Evolutionary conservation across 441 rosid genomes (phyloP), one percentile per base, ranked within the genome.

Genomic region (Corymbia calophylla): DNA sequence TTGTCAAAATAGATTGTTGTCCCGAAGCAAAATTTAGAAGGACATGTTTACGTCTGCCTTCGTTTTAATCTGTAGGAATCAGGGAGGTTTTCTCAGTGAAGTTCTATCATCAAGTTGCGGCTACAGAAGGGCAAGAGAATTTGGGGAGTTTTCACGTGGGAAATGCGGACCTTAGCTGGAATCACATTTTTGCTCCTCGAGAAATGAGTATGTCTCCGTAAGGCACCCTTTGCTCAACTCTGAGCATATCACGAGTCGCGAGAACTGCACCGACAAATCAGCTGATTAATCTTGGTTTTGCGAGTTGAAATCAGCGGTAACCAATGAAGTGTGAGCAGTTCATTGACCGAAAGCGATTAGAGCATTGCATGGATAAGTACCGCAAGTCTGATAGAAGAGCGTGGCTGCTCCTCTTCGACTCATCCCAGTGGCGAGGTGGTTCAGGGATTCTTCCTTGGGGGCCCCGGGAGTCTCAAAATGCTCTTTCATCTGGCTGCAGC

Each of bases 401-500:
- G 93, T 88, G 89, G 99, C 97, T 88, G 99, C 99, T 88, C 94
- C 94, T 90, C 93, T 95, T 90, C 94, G 91, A 93, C 89, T 94
- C 96, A 97, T 93, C 90, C 98, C 98, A 84, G 91, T 64, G 35
- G 98, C 93, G 53, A 97, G 95, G 87, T 94, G 94, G 94, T 92
- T 87, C 87, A 97, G 92, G 68, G 98, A 97, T 92, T 96, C 99
- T 87, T 90, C 91, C 90, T 85, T 89, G 73, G 97, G 94, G 86
- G 95, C 94, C 91, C 98, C 99, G 31, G 97, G 97, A 62, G 95
- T 90, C 87, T 98, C 97, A 91, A 97, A 98, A 91, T 96, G 97
- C 44, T 92, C 85, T 93, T 96, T 98, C 95, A 98, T 95, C 87
- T 95, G 97, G 91, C 99, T 97, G 95, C 84, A 89, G 87, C 73